Conservation (phyloP, 2,329 filamentous ascomycete genomes). For the Sporothrix euskadiensis region DNA sequence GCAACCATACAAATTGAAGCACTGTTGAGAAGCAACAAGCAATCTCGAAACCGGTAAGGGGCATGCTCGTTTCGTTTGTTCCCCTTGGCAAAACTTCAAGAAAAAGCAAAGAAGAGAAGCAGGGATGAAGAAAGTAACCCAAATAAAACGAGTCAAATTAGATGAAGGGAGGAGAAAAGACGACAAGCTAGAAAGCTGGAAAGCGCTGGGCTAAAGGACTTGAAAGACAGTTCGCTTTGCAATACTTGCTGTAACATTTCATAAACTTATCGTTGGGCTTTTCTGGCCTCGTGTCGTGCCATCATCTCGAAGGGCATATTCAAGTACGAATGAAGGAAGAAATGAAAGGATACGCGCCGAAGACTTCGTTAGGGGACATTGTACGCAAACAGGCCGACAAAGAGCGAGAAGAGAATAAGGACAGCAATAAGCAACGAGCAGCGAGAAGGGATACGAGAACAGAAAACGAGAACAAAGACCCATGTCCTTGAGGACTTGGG, state of each 20-base stretch:
- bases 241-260: neutral
- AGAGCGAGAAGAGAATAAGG: neutral
- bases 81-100: neutral
- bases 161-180: too few relatives aligned
- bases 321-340: neutral
- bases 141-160: neutral
- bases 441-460: neutral
- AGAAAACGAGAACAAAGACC: neutral
- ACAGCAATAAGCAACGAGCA: neutral
- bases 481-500: neutral
- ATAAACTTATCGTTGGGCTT: neutral
- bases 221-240: neutral
- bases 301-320: neutral
- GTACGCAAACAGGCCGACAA: neutral
- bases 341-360: neutral
- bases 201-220: neutral
- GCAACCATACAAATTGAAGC: neutral
- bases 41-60: neutral
- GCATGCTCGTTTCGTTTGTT: neutral
- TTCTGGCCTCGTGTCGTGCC: neutral
- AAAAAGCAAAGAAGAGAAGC: neutral
- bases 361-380: neutral
- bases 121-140: neutral
- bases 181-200: neutral
- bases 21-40: neutral